These are phyloP conservation scores for Backusella luteola DNA, from an alignment of 192 early-diverging fungal genomes.

Conservation along the genomic window DNA sequence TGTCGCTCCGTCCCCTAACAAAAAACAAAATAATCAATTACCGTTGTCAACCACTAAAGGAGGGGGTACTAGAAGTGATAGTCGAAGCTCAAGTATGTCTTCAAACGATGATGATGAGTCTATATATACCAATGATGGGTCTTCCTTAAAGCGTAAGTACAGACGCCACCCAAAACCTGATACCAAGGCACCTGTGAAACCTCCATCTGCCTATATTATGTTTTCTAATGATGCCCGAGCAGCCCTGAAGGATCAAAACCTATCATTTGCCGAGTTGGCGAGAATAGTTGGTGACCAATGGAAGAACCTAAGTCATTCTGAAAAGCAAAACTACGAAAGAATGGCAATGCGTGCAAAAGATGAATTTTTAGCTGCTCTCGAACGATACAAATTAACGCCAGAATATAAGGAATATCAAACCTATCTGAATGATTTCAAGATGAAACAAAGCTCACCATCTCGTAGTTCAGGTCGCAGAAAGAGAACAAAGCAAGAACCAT, in stretches of 20 bases:
- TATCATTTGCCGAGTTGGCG: constrained; percentile 39
- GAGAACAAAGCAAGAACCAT: constrained; percentile 9
- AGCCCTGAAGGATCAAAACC: constrained; percentile 31
- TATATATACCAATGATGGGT: neutral
- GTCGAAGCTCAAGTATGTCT: neutral
- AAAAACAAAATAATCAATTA: neutral
- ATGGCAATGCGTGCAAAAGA: constrained; percentile 37
- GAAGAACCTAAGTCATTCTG: constrained; percentile 31
- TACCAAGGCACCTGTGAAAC: constrained; percentile 42
- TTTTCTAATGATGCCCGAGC: constrained; percentile 41
- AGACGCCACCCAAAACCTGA: constrained; percentile 44
- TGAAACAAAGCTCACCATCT: constrained; percentile 22
- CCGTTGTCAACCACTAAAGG: neutral
- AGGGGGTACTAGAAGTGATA: neutral
- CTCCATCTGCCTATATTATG: constrained; percentile 46
- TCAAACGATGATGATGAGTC: constrained; percentile 19
- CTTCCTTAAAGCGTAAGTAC: constrained; percentile 36
- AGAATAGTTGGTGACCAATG: constrained; percentile 46
- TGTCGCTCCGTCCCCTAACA: neutral
- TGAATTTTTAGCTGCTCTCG: constrained; percentile 28
- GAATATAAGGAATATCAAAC: constrained; percentile 35
- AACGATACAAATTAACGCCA: constrained; percentile 25
- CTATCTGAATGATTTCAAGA: constrained; percentile 38
- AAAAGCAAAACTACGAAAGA: constrained; percentile 36
- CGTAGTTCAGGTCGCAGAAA: constrained; percentile 16